phyloP scores from a whole-genome alignment of 2,329 filamentous ascomycete genomes.

The Colletotrichum aenigma region DNA sequence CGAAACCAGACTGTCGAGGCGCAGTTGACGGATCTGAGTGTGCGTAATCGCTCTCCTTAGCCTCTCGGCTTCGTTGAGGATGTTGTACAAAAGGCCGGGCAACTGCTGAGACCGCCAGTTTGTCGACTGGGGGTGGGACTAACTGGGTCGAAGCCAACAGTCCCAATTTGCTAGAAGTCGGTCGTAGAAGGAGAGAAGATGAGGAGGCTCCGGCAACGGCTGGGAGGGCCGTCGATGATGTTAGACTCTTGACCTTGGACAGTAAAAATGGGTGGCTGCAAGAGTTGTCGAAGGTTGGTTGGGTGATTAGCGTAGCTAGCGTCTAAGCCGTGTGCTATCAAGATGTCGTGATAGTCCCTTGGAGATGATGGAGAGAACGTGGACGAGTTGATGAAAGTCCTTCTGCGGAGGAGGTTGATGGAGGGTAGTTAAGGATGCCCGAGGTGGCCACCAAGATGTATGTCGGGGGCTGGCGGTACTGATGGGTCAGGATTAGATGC shows the following conservation, averaged over 20 bases:
- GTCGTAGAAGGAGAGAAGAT: not conserved
- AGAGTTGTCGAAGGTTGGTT: not conserved
- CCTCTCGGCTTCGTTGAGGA: constrained; percentile 20
- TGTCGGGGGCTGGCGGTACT: constrained; percentile 3
- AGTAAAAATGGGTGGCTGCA: not conserved
- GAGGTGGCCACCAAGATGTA: not conserved
- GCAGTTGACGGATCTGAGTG: constrained; percentile 3
- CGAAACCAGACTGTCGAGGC: not conserved
- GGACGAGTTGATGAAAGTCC: not conserved
- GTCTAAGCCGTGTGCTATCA: not conserved
- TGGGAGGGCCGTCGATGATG: not conserved
- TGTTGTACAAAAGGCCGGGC: constrained; percentile 21
- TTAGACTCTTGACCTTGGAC: not conserved
- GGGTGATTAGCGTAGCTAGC: not conserved
- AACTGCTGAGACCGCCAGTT: constrained; percentile 21
- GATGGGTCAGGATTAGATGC: constrained; percentile 14
- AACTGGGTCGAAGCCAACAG: constrained; percentile 22
- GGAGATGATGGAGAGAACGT: not conserved
- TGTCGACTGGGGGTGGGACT: constrained; percentile 20
- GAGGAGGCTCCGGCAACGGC: not conserved
- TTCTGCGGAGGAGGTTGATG: not conserved
- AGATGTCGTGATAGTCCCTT: not conserved
- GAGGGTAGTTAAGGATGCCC: not conserved
- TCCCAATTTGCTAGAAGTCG: constrained; percentile 10
- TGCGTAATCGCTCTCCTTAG: constrained; percentile 25